Conservation (phyloP, 805 yeast genomes). For the Candida verbasci region DNA sequence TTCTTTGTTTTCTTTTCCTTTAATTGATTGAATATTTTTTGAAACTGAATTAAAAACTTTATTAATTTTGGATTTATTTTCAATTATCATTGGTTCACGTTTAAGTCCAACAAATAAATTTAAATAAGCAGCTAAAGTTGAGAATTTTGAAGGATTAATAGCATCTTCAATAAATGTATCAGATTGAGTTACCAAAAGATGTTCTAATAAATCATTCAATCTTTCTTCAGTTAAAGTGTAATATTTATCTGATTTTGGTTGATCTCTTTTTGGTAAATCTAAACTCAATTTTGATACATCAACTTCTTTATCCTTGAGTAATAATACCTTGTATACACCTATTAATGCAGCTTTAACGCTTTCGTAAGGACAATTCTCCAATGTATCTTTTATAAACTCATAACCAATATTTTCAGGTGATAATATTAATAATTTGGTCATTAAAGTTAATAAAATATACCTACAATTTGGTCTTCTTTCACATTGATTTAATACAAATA, state of each 20-base stretch:
- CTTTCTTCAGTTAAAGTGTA: constrained; percentile 42
- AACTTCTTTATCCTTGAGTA: constrained; percentile 32
- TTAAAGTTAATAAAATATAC: constrained; percentile 50
- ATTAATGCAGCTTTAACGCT: constrained; percentile 57
- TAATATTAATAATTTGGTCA: constrained; percentile 58
- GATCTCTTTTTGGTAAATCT: constrained; percentile 31
- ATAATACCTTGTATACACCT: constrained; percentile 65
- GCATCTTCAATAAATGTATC: constrained; percentile 24
- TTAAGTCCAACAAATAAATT: constrained; percentile 45
- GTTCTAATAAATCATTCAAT: constrained; percentile 36
- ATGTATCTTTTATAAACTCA: constrained; percentile 58
- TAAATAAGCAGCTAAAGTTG: constrained; percentile 50
- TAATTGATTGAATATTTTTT: constrained; percentile 13
- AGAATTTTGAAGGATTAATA: constrained; percentile 22
- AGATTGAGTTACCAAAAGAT: constrained; percentile 36
- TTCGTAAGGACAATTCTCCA: constrained; percentile 62
- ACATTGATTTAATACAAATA: constrained; percentile 15
- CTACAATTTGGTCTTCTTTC: constrained; percentile 26
- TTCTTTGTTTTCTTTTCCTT: constrained; percentile 8
- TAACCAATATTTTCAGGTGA: constrained; percentile 55
- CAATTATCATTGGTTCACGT: constrained; percentile 14
- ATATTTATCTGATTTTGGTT: constrained; percentile 22
- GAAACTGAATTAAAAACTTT: constrained; percentile 13
- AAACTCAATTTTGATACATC: constrained; percentile 5
- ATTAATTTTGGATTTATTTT: constrained; percentile 13